Conservation (phyloP, 1,284 basidiomycete genomes). For the Ceratorhiza oryzae-sativae region DNA sequence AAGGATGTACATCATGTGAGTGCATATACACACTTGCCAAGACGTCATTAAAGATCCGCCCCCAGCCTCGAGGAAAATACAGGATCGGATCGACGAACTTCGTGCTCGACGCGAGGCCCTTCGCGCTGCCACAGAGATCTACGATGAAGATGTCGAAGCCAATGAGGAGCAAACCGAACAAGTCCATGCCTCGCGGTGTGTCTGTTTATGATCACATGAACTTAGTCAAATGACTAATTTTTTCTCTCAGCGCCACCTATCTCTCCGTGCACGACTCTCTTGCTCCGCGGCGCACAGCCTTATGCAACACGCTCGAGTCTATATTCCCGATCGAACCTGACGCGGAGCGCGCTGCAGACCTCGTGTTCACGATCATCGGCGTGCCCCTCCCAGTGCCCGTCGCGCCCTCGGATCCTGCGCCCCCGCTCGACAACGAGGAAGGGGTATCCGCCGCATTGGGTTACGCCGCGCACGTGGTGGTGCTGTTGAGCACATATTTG, state of each 20-base stretch:
- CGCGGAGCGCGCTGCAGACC: constrained; percentile 67
- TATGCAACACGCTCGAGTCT: constrained; percentile 76
- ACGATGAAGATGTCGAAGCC: constrained; percentile 44
- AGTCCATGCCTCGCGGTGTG: constrained; percentile 35
- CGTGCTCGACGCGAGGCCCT: constrained; percentile 45
- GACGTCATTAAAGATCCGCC: not conserved
- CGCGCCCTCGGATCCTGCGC: constrained; percentile 77
- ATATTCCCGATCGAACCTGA: constrained; percentile 90
- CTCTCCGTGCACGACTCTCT: constrained; percentile 59
- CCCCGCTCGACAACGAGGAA: constrained; percentile 88
- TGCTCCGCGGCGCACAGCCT: constrained; percentile 65
- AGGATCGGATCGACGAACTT: constrained; percentile 45
- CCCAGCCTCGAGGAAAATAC: constrained; percentile 35
- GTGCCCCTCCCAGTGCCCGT: constrained; percentile 87
- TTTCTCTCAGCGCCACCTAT: constrained; percentile 51
- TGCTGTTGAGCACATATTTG: constrained; percentile 80
- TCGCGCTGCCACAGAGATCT: constrained; percentile 45
- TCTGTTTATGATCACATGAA: constrained; percentile 2
- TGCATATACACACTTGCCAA: not conserved
- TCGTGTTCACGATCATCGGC: constrained; percentile 83
- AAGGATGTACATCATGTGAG: constrained; percentile 46
- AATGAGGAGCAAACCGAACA: constrained; percentile 44
- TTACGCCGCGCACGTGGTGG: constrained; percentile 84
- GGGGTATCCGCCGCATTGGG: constrained; percentile 85
- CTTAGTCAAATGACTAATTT: not conserved